A percentile compares a stretch with the other conserved stretches of the same genome.
phyloP scores from a whole-genome alignment of 108 stramenopile species.

The Cyclotella distinguenda region DNA sequence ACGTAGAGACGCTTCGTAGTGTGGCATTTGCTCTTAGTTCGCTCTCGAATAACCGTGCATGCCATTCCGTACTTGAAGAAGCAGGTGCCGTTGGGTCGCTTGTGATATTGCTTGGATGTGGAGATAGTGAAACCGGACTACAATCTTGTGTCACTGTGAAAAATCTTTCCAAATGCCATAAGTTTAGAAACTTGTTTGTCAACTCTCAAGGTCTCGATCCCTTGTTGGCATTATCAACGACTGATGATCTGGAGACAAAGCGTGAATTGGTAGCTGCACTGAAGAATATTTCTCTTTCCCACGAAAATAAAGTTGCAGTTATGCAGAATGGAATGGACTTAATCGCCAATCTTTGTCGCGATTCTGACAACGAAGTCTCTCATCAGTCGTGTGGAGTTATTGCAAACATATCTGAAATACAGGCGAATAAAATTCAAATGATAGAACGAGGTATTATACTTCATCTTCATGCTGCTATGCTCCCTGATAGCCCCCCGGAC shows the following conservation, averaged over 20 bases:
- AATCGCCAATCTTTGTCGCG: constrained; percentile 68
- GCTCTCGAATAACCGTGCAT: constrained; percentile 62
- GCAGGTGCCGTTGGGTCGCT: constrained; percentile 59
- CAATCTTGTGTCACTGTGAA: constrained; percentile 73
- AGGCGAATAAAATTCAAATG: constrained; percentile 61
- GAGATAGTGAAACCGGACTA: constrained; percentile 63
- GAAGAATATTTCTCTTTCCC: constrained; percentile 69
- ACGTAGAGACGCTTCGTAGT: constrained; percentile 72
- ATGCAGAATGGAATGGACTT: constrained; percentile 62
- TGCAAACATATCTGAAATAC: constrained; percentile 76
- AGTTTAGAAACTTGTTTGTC: constrained; percentile 66
- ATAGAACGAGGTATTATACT: constrained; percentile 74
- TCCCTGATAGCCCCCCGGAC: constrained; percentile 64
- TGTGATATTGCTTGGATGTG: constrained; percentile 64
- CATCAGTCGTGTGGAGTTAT: constrained; percentile 73
- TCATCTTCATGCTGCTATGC: constrained; percentile 77
- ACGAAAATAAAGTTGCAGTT: constrained; percentile 80
- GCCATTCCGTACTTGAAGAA: constrained; percentile 65
- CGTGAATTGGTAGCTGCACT: constrained; percentile 78
- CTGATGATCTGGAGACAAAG: constrained; percentile 72
- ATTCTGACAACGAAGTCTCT: constrained; percentile 68
- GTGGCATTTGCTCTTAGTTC: constrained; percentile 71
- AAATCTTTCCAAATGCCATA: constrained; percentile 54
- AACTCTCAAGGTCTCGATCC: constrained; percentile 74
- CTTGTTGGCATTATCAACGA: constrained; percentile 58